phyloP scores from a whole-genome alignment of 179 eudicot genomes.

The Dionaea muscipula region DNA sequence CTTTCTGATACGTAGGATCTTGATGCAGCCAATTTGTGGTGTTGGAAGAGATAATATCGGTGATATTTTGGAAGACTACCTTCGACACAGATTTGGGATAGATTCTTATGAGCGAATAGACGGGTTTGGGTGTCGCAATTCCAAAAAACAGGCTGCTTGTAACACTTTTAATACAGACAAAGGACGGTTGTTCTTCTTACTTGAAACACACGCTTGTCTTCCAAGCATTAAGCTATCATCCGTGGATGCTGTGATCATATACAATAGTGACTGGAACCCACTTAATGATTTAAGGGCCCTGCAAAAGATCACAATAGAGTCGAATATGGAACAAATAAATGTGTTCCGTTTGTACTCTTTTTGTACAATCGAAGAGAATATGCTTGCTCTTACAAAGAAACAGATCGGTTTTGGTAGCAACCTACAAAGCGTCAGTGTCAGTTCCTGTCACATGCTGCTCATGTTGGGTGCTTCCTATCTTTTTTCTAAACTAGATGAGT shows the following conservation, averaged over 20 bases:
- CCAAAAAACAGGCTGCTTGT: slow-evolving; percentile 59
- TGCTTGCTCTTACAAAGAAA: slow-evolving; percentile 56
- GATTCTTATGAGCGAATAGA: slow-evolving; percentile 76
- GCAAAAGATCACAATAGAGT: slow-evolving; percentile 54
- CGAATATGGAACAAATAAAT: slow-evolving; percentile 47
- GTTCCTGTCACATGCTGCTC: slow-evolving; percentile 51
- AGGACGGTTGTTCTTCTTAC: slow-evolving; percentile 52
- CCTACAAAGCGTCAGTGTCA: slow-evolving; percentile 26
- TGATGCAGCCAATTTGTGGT: slow-evolving; percentile 44
- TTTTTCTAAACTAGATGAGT: slow-evolving; percentile 54
- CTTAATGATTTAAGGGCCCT: slow-evolving; percentile 62
- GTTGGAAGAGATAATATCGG: slow-evolving; percentile 40
- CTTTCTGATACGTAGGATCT: slow-evolving; percentile 10
- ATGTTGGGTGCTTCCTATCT: slow-evolving; percentile 79
- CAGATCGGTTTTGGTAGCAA: slow-evolving; percentile 35
- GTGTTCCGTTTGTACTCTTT: slow-evolving; percentile 68
- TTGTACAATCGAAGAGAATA: slow-evolving; percentile 74
- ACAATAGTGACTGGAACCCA: slow-evolving; percentile 83
- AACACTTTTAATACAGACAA: slow-evolving; percentile 55
- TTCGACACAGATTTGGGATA: slow-evolving; percentile 57
- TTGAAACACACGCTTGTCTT: slow-evolving; percentile 73
- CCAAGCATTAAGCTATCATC: slow-evolving; percentile 45
- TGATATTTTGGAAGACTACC: slow-evolving; percentile 62
- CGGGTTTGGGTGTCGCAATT: slow-evolving; percentile 20
- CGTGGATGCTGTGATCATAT: slow-evolving; percentile 59